Evolutionary conservation across 2,329 filamentous ascomycete species (phyloP).

Genomic region (Penicillium sclerotigenum): DNA sequence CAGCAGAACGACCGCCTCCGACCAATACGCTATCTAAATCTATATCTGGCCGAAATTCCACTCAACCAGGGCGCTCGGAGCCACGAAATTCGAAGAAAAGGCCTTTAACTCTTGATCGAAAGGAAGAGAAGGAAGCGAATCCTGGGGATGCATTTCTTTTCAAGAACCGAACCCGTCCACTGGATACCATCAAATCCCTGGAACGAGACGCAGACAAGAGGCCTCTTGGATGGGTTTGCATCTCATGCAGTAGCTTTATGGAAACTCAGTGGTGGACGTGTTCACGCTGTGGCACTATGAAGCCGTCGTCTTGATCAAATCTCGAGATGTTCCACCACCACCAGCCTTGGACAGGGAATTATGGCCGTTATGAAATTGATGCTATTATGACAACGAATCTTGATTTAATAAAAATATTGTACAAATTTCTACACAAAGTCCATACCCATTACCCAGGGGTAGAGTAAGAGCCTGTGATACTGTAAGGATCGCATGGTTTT

Average conservation of each 20-base stretch:
- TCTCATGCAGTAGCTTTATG: constrained; percentile 59
- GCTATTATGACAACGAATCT: not conserved
- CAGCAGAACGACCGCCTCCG: constrained; percentile 50
- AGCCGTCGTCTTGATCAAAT: constrained; percentile 44
- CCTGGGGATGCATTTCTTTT: constrained; percentile 23
- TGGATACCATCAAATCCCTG: constrained; percentile 38
- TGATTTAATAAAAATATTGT: not conserved
- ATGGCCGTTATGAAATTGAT: not conserved
- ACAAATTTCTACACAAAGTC: not conserved
- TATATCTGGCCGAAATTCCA: not conserved
- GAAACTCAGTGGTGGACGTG: constrained; percentile 65
- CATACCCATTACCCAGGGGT: not conserved
- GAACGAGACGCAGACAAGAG: constrained; percentile 45
- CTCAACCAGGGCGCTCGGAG: constrained; percentile 1
- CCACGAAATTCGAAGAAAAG: constrained; percentile 24
- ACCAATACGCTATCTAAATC: constrained; percentile 16
- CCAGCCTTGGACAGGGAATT: not conserved
- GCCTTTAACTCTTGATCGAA: constrained; percentile 6
- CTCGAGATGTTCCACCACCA: not conserved
- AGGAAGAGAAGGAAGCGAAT: constrained; percentile 8
- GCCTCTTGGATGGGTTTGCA: constrained; percentile 59
- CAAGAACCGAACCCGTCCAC: constrained; percentile 31
- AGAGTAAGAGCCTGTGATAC: too few species aligned
- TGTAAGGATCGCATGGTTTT: too few species aligned
- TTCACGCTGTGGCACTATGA: constrained; percentile 58